Percentiles rank a stretch among this genome's conserved stretches.
phyloP scores from a whole-genome alignment of 345 rosid species.

The Conringia planisiliqua region DNA sequence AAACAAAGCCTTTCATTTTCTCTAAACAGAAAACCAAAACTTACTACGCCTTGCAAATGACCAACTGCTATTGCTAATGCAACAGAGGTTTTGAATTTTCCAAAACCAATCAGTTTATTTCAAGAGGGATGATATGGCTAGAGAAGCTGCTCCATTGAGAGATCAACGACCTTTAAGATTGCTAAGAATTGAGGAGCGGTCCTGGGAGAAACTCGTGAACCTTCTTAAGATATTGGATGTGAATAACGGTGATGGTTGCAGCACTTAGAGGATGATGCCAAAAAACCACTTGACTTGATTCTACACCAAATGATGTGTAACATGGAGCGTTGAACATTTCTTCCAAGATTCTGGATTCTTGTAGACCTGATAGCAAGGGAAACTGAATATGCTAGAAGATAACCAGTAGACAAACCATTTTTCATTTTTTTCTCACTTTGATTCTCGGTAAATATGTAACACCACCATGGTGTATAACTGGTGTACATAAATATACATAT shows the following conservation, averaged over 20 bases:
- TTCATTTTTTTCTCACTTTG: neutral
- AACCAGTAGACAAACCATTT: neutral
- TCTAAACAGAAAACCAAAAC: neutral
- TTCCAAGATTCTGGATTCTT: neutral
- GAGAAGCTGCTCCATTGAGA: neutral
- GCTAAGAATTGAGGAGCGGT: neutral
- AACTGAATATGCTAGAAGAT: neutral
- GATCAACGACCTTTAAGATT: neutral
- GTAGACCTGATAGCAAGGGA: neutral
- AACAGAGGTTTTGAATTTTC: neutral
- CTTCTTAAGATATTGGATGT: neutral
- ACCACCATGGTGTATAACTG: neutral
- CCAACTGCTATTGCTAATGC: neutral
- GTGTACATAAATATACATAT: neutral
- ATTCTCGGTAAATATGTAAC: neutral
- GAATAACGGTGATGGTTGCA: neutral
- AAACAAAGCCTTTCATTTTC: neutral
- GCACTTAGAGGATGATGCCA: neutral
- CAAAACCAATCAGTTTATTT: neutral
- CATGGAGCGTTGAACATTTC: neutral
- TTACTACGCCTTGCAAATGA: neutral
- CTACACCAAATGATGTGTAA: neutral
- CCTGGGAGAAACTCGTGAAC: neutral
- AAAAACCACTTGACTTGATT: neutral
- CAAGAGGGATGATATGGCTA: neutral